A percentile compares a stretch with the other conserved stretches of the same genome.
phyloP scores from a whole-genome alignment of 2,329 filamentous ascomycete genomes.

The Apiospora phragmitis region DNA sequence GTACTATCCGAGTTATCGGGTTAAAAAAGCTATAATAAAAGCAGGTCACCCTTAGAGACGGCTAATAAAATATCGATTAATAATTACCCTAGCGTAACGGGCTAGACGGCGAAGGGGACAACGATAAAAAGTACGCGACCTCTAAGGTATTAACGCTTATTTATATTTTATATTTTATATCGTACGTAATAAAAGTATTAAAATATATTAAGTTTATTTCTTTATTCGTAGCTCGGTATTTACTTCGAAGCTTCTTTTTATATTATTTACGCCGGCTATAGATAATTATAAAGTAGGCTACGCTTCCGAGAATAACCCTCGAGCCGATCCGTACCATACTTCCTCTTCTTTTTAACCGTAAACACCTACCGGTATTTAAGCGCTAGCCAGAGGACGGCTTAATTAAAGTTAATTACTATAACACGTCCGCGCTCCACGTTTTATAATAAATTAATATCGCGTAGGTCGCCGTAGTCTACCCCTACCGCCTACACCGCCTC shows the following conservation, averaged over 20 bases:
- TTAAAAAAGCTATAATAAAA: neutral
- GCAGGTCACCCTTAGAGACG: neutral
- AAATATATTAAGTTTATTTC: no score
- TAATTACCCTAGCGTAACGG: neutral
- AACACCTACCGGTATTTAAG: neutral
- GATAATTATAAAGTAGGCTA: neutral
- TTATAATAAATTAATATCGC: slow-evolving; percentile 21
- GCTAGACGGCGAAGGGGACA: neutral
- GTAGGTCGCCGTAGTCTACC: slow-evolving; percentile 22
- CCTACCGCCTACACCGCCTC: slow-evolving; percentile 18
- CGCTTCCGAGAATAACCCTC: no score
- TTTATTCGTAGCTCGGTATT: no score
- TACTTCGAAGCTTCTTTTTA: no score
- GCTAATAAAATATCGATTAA: neutral
- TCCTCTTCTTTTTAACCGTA: neutral
- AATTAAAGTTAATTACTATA: slow-evolving; percentile 13
- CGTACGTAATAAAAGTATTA: neutral
- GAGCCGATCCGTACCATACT: neutral
- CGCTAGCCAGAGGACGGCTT: neutral
- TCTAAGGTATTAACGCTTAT: neutral
- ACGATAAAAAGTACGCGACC: neutral
- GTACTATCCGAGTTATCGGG: neutral
- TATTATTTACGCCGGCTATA: neutral
- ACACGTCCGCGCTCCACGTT: no score
- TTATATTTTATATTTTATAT: slow-evolving; percentile 6